These are phyloP conservation scores for Microdochium nivale DNA, from an alignment of 2,329 filamentous ascomycete genomes.

Conservation along the genomic window DNA sequence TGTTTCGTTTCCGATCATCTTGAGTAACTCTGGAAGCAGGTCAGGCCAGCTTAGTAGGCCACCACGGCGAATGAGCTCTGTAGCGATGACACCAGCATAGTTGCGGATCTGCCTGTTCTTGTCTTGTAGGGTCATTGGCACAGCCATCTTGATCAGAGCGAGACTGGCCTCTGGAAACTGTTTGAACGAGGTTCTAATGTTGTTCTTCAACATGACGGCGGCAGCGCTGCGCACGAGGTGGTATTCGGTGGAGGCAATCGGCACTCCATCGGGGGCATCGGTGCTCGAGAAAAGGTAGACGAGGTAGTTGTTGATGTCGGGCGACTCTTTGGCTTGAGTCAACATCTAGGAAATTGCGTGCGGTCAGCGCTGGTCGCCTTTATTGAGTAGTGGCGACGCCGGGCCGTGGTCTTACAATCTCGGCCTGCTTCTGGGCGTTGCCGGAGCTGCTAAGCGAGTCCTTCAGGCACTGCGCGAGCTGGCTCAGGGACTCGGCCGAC, in stretches of 20 bases:
- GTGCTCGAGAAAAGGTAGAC: constrained; percentile 78
- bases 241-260: constrained; percentile 52
- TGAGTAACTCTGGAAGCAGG: constrained; percentile 73
- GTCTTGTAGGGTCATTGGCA: constrained; percentile 76
- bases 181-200: constrained; percentile 68
- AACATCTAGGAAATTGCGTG: constrained; percentile 62
- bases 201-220: constrained; percentile 93
- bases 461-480: constrained; percentile 81
- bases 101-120: constrained; percentile 73
- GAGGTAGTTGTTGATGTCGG: constrained; percentile 96
- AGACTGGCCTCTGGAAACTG: constrained; percentile 66
- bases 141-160: constrained; percentile 67
- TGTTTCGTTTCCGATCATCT: constrained; percentile 64
- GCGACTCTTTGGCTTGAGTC: constrained; percentile 74
- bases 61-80: constrained; percentile 77
- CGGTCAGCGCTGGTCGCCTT: constrained; percentile 17
- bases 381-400: constrained; percentile 5
- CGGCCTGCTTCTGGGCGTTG: constrained; percentile 79
- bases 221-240: constrained; percentile 77
- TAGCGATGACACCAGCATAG: constrained; percentile 88
- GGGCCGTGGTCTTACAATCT: constrained; percentile 53
- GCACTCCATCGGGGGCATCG: constrained; percentile 51
- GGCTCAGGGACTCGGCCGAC: constrained; percentile 73
- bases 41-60: constrained; percentile 89
- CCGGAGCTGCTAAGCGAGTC: constrained; percentile 86